Conservation (phyloP, 345 rosid species). For the Hibiscus mutabilis region DNA sequence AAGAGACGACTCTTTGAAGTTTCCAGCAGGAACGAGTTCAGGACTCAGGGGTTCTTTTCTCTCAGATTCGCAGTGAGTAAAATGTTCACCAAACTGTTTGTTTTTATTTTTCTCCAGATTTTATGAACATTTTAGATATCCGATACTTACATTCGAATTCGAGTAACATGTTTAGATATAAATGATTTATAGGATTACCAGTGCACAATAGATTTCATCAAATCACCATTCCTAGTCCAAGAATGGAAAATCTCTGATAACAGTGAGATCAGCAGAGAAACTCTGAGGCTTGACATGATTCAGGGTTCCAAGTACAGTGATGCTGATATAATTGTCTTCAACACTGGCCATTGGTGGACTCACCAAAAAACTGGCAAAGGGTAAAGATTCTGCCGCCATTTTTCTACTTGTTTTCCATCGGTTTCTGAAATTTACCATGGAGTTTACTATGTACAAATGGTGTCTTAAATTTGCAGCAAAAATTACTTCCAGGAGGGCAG, state of each 20-base stretch:
- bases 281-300: constrained; percentile 40
- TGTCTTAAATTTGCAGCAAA: constrained; percentile 28
- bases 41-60: constrained; percentile 43
- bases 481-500: constrained; percentile 65
- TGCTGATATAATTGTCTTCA: constrained; percentile 50
- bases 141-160: neutral
- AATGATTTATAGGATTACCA: constrained; percentile 26
- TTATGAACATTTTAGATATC: neutral
- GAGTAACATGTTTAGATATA: no score
- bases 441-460: neutral
- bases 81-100: neutral
- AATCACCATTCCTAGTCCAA: constrained; percentile 45
- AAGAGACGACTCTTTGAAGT: constrained; percentile 39
- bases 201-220: constrained; percentile 41
- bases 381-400: constrained; percentile 10
- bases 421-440: neutral
- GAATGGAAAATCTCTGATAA: constrained; percentile 27
- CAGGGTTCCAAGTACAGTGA: constrained; percentile 24
- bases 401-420: neutral
- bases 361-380: constrained; percentile 37
- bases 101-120: neutral
- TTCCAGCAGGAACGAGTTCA: constrained; percentile 33
- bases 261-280: constrained; percentile 24
- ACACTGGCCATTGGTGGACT: constrained; percentile 61
- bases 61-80: constrained; percentile 37